Evolutionary conservation across 371 early-diverging fungal species (phyloP).

Genomic region (Mucor circinelloides): DNA sequence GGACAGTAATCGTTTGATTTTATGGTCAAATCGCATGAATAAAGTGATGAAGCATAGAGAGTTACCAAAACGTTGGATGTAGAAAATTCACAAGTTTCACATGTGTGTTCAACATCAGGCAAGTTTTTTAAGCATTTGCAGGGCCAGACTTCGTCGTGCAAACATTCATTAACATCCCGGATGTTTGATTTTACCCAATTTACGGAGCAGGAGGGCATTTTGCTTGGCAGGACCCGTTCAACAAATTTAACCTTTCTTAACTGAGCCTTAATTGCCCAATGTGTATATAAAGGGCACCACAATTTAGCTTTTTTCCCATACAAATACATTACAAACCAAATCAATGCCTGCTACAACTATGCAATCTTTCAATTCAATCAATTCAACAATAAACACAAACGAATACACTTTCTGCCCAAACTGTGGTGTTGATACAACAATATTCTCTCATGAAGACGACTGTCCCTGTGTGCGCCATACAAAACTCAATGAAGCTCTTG

Average conservation of each 20-base stretch:
- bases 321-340: background rate
- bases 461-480: conserved; percentile 20
- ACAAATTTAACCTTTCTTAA: background rate
- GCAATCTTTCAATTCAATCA: background rate
- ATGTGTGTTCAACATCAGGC: background rate
- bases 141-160: background rate
- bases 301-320: background rate
- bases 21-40: background rate
- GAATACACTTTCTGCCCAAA: conserved; percentile 26
- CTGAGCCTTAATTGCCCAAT: background rate
- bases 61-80: too few relatives aligned
- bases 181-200: background rate
- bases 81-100: background rate
- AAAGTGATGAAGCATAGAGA: background rate
- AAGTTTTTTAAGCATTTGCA: background rate
- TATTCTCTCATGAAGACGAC: conserved; percentile 29
- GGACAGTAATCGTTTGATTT: background rate
- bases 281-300: background rate
- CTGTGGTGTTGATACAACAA: conserved; percentile 28
- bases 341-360: background rate
- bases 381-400: background rate
- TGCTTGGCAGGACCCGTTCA: conserved; percentile 1
- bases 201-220: background rate
- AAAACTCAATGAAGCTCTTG: background rate
- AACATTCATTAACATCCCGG: background rate